These are phyloP conservation scores for Nicotiana paniculata DNA, from an alignment of 257 asterid species.

Conservation along the genomic window DNA sequence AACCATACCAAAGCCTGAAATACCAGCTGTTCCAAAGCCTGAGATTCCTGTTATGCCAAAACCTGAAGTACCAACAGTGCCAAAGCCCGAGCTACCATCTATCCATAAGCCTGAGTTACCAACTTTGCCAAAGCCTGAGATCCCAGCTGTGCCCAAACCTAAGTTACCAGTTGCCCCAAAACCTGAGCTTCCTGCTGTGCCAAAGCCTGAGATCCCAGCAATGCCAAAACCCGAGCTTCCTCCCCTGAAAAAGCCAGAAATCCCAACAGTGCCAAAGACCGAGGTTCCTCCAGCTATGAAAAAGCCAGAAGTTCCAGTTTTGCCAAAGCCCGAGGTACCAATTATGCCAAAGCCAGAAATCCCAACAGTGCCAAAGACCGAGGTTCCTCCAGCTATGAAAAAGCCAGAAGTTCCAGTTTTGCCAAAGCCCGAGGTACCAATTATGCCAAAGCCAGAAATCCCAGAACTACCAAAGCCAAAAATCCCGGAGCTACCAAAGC, in stretches of 20 bases:
- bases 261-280: not conserved
- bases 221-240: constrained; percentile 10
- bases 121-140: not conserved
- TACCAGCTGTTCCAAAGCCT: not conserved
- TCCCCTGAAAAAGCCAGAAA: not conserved
- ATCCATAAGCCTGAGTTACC: not conserved
- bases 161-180: constrained; percentile 11
- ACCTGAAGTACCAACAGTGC: not conserved
- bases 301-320: not conserved
- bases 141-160: constrained; percentile 8
- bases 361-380: not conserved
- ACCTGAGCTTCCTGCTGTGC: constrained; percentile 14
- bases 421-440: not conserved
- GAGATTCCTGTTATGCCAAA: not conserved
- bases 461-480: not conserved
- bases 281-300: not conserved
- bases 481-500: constrained; percentile 18
- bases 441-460: not conserved
- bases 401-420: not conserved
- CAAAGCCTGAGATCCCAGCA: constrained; percentile 8
- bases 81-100: not conserved
- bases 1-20: not conserved
- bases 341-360: not conserved
- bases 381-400: not conserved
- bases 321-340: not conserved